A percentile compares a stretch with the other conserved stretches of the same genome.
Evolutionary conservation across 1,284 basidiomycete species (phyloP).

Genomic region (Ustilago loliicola): DNA sequence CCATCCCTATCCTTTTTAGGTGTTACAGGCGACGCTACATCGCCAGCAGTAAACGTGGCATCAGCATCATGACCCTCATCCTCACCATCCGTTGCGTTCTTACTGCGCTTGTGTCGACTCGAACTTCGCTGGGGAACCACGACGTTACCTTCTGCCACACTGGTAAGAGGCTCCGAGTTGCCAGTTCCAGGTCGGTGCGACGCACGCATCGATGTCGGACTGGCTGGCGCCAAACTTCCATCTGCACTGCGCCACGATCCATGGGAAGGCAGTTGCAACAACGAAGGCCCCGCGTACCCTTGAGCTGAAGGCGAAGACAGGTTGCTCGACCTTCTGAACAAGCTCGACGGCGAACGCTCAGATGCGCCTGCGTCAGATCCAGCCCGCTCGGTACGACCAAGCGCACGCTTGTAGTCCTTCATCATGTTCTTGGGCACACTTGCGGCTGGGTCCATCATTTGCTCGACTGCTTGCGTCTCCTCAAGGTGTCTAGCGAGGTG

Average conservation of each 20-base stretch:
- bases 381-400: slow-evolving; percentile 26
- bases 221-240: slow-evolving; percentile 17
- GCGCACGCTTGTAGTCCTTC: slow-evolving; percentile 62
- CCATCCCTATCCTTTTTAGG: slow-evolving; percentile 22
- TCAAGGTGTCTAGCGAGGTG: slow-evolving; percentile 58
- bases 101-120: slow-evolving; percentile 27
- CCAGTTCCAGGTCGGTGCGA: slow-evolving; percentile 36
- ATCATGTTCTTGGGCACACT: slow-evolving; percentile 56
- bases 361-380: slow-evolving; percentile 18
- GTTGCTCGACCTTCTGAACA: slow-evolving; percentile 32
- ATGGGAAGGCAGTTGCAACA: slow-evolving; percentile 36
- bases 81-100: neutral
- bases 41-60: neutral
- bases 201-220: slow-evolving; percentile 24
- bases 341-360: slow-evolving; percentile 25
- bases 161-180: slow-evolving; percentile 33
- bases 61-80: neutral
- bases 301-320: slow-evolving; percentile 23
- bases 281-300: slow-evolving; percentile 22
- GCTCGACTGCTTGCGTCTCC: slow-evolving; percentile 55
- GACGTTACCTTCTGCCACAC: slow-evolving; percentile 34
- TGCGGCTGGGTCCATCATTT: slow-evolving; percentile 54
- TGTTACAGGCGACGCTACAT: slow-evolving; percentile 5
- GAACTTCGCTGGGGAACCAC: slow-evolving; percentile 41
- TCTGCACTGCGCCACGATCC: slow-evolving; percentile 39